These are phyloP conservation scores for Umbelopsis vinacea DNA, from an alignment of 192 early-diverging fungal species.

Conservation along the genomic window DNA sequence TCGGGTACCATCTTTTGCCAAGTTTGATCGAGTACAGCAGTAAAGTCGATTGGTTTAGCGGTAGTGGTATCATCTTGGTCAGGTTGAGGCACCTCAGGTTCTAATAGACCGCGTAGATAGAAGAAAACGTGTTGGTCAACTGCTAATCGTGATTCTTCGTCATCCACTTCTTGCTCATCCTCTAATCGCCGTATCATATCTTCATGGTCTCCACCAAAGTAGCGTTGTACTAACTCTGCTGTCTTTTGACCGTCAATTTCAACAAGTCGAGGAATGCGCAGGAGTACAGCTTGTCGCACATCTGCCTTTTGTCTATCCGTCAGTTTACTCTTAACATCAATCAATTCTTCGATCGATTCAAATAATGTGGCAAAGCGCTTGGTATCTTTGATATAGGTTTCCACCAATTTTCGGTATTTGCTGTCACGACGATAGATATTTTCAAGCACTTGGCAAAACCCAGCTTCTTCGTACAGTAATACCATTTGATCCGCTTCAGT, in stretches of 20 bases:
- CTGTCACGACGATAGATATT: slow-evolving; percentile 58
- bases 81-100: slow-evolving; percentile 32
- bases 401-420: slow-evolving; percentile 58
- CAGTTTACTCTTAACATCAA: slow-evolving; percentile 39
- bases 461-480: slow-evolving; percentile 55
- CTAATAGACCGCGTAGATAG: slow-evolving; percentile 59
- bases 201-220: slow-evolving; percentile 58
- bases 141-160: slow-evolving; percentile 42
- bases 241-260: slow-evolving; percentile 63
- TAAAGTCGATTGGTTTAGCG: not conserved
- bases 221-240: slow-evolving; percentile 53
- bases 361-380: slow-evolving; percentile 51
- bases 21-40: slow-evolving; percentile 14
- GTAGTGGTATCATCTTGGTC: slow-evolving; percentile 22
- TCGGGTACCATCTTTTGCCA: slow-evolving; percentile 18
- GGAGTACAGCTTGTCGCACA: slow-evolving; percentile 50
- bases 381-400: slow-evolving; percentile 59
- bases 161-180: slow-evolving; percentile 40
- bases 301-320: slow-evolving; percentile 52
- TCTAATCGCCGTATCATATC: slow-evolving; percentile 47
- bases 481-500: slow-evolving; percentile 56
- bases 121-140: slow-evolving; percentile 52
- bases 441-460: slow-evolving; percentile 61
- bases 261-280: slow-evolving; percentile 59
- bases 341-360: slow-evolving; percentile 53